phyloP scores from a whole-genome alignment of 441 rosid species.

The Erodium chrysanthum region DNA sequence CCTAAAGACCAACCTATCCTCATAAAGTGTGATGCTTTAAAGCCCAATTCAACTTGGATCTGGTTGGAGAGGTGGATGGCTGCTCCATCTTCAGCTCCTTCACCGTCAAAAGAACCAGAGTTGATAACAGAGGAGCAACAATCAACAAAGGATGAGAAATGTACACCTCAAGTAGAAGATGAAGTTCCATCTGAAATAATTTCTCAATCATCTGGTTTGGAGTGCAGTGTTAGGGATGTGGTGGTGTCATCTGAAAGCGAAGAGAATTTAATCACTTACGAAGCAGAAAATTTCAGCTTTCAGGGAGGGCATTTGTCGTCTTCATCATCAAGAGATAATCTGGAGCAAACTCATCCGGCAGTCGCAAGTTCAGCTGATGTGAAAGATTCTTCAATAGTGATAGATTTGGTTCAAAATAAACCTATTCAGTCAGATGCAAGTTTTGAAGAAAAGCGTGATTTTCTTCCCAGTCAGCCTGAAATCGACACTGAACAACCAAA shows the following conservation, averaged over 20 bases:
- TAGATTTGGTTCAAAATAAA: slow-evolving; percentile 24
- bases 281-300: slow-evolving; percentile 28
- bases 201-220: slow-evolving; percentile 24
- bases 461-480: slow-evolving; percentile 30
- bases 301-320: slow-evolving; percentile 24
- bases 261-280: slow-evolving; percentile 32
- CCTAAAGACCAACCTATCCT: slow-evolving; percentile 52
- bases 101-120: slow-evolving; percentile 30
- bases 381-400: slow-evolving; percentile 25
- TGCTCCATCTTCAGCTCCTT: slow-evolving; percentile 30
- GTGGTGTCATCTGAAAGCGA: slow-evolving; percentile 28
- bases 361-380: slow-evolving; percentile 24
- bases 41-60: slow-evolving; percentile 71
- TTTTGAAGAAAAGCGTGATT: slow-evolving; percentile 26
- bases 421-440: slow-evolving; percentile 18
- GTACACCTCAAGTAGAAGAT: slow-evolving; percentile 22
- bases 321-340: slow-evolving; percentile 20
- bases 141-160: slow-evolving; percentile 28
- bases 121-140: slow-evolving; percentile 28
- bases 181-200: slow-evolving; percentile 27
- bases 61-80: slow-evolving; percentile 98
- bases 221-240: slow-evolving; percentile 22
- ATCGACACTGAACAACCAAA: slow-evolving; percentile 40
- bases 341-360: slow-evolving; percentile 33
- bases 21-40: slow-evolving; percentile 73